Evolutionary conservation across 352 stramenopile genomes (phyloP).

Genomic region (Globisporangium alternatum): DNA sequence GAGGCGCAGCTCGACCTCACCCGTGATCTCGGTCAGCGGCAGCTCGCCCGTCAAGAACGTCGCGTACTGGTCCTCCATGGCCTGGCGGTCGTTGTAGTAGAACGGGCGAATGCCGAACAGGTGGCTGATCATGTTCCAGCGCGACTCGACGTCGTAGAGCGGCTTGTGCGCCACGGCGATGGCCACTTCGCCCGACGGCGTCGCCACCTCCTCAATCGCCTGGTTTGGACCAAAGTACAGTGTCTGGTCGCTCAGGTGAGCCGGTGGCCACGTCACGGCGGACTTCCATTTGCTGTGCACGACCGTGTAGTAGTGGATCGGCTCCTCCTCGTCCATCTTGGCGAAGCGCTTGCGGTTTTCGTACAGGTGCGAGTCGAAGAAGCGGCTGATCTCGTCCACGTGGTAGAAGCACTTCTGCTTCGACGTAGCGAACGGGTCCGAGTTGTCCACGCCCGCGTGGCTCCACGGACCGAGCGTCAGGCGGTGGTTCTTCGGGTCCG

Average conservation of each 20-base stretch:
- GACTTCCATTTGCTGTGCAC: slow-evolving; percentile 79
- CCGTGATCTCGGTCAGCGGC: slow-evolving; percentile 63
- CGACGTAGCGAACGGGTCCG: slow-evolving; percentile 68
- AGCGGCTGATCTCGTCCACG: slow-evolving; percentile 79
- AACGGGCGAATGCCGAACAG: slow-evolving; percentile 68
- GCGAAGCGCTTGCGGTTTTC: slow-evolving; percentile 51
- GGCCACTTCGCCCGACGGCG: slow-evolving; percentile 28
- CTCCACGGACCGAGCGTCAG: slow-evolving; percentile 80
- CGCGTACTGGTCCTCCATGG: slow-evolving; percentile 43
- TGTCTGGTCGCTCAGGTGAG: slow-evolving; percentile 43
- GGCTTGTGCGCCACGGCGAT: slow-evolving; percentile 41
- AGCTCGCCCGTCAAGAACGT: slow-evolving; percentile 65
- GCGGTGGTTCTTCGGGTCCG: slow-evolving; percentile 48
- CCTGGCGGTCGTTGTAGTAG: slow-evolving; percentile 77
- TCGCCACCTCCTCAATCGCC: slow-evolving; percentile 46
- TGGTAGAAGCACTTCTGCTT: slow-evolving; percentile 88
- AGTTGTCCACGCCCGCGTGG: slow-evolving; percentile 78
- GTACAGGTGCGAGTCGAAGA: slow-evolving; percentile 84
- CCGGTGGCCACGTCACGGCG: slow-evolving; percentile 54
- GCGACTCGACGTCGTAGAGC: slow-evolving; percentile 49
- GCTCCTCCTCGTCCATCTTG: slow-evolving; percentile 60
- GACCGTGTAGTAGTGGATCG: slow-evolving; percentile 80
- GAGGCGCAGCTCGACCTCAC: slow-evolving; percentile 65
- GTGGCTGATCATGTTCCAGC: slow-evolving; percentile 71
- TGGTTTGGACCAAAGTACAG: slow-evolving; percentile 59